These are phyloP conservation scores for Pseudovirgaria hyperparasitica DNA, from an alignment of 2,329 filamentous ascomycete species.

Conservation along the genomic window DNA sequence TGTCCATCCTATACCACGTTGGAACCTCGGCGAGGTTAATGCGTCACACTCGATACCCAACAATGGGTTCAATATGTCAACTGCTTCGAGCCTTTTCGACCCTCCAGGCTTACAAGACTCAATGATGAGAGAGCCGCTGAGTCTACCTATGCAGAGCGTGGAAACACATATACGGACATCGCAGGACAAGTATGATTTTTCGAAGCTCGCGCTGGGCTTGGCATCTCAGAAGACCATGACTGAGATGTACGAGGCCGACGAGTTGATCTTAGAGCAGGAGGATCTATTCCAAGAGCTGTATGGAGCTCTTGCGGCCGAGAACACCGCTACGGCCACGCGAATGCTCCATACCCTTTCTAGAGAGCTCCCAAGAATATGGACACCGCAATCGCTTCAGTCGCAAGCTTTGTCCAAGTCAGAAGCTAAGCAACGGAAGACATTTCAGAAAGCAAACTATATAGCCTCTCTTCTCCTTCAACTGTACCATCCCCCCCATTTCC, in stretches of 20 bases:
- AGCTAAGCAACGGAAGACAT: too few species aligned
- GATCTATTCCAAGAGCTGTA: slow-evolving; percentile 41
- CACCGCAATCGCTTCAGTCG: slow-evolving; percentile 35
- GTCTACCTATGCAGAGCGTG: too few species aligned
- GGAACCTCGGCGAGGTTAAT: slow-evolving; percentile 7
- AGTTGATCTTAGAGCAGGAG: slow-evolving; percentile 66
- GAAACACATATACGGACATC: too few species aligned
- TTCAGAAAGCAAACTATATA: slow-evolving; percentile 74
- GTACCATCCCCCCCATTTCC: slow-evolving; percentile 51
- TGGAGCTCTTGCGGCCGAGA: slow-evolving; percentile 18
- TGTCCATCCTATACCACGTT: slow-evolving; percentile 3
- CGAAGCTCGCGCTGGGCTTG: slow-evolving; percentile 58
- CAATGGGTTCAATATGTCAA: too few species aligned
- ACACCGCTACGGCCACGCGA: slow-evolving; percentile 15
- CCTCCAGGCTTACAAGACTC: too few species aligned
- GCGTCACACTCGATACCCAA: slow-evolving; percentile 13
- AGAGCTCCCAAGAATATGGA: slow-evolving; percentile 26
- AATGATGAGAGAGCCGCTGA: too few species aligned
- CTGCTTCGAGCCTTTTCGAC: too few species aligned
- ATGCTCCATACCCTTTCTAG: slow-evolving; percentile 16
- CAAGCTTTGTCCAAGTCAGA: too few species aligned
- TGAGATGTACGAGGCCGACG: slow-evolving; percentile 52
- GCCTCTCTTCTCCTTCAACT: slow-evolving; percentile 65
- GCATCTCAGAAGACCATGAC: slow-evolving; percentile 45
- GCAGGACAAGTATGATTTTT: slow-evolving; percentile 50